These are phyloP conservation scores for Dothistroma septosporum DNA, from an alignment of 2,329 filamentous ascomycete genomes.

Conservation along the genomic window DNA sequence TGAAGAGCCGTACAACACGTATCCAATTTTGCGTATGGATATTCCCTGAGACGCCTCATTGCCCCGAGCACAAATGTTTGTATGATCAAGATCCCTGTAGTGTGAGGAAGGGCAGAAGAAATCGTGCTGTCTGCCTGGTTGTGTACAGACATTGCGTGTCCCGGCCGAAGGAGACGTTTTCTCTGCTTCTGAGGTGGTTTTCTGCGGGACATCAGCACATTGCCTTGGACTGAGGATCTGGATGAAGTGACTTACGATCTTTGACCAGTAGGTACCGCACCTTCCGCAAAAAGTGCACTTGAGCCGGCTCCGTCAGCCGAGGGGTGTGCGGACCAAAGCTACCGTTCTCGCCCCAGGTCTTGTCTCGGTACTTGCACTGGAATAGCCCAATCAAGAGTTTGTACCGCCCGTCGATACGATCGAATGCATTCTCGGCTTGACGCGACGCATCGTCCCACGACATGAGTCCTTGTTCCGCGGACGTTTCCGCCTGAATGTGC, in stretches of 20 bases:
- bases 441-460: conserved; percentile 7
- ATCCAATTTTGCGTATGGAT: neutral
- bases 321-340: conserved; percentile 39
- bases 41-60: neutral
- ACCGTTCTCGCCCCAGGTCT: conserved; percentile 35
- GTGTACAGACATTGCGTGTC: conserved; percentile 41
- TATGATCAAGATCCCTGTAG: neutral
- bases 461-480: conserved; percentile 30
- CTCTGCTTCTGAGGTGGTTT: conserved; percentile 38
- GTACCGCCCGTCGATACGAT: conserved; percentile 44
- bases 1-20: neutral
- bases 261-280: conserved; percentile 40
- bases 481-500: conserved; percentile 41
- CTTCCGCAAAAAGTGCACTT: conserved; percentile 36
- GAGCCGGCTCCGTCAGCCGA: conserved; percentile 34
- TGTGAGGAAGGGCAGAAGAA: conserved; percentile 37
- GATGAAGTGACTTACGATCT: conserved; percentile 37
- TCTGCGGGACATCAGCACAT: conserved; percentile 26
- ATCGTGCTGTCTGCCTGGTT: conserved; percentile 42
- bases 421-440: conserved; percentile 38
- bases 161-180: conserved; percentile 37
- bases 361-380: conserved; percentile 47
- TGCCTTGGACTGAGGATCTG: neutral
- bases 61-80: neutral
- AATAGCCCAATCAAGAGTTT: conserved; percentile 45